phyloP scores from a whole-genome alignment of 1,284 basidiomycete genomes.

The Cutaneotrichosporon curvatum region DNA sequence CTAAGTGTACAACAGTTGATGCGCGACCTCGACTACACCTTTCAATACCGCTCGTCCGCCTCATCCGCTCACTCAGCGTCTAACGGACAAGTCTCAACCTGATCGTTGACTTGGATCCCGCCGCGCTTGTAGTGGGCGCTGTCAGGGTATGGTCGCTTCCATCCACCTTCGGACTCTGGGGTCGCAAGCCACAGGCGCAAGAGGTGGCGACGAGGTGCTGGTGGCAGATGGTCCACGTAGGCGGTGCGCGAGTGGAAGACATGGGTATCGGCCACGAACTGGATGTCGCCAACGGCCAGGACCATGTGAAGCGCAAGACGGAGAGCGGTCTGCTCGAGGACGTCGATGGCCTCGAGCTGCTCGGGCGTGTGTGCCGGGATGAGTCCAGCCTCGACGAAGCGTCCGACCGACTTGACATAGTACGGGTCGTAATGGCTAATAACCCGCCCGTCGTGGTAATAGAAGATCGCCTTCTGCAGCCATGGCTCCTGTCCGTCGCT shows the following conservation, averaged over 20 bases:
- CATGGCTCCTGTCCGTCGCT: constrained; percentile 34
- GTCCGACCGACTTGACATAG: constrained; percentile 30
- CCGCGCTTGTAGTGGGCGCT: constrained; percentile 38
- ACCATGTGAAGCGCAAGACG: constrained; percentile 47
- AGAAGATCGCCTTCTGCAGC: constrained; percentile 28
- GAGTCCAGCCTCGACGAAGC: constrained; percentile 39
- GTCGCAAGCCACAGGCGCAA: constrained; percentile 48
- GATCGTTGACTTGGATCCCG: constrained; percentile 41
- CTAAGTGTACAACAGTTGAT: too few species aligned
- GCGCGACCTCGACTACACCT: too few species aligned
- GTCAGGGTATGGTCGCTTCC: constrained; percentile 45
- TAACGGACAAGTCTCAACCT: constrained; percentile 42
- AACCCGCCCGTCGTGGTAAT: constrained; percentile 20
- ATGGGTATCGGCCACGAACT: constrained; percentile 41
- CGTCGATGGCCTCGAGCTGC: constrained; percentile 46
- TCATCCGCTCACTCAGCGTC: constrained; percentile 43
- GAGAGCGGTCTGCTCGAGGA: constrained; percentile 46
- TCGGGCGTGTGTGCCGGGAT: constrained; percentile 38
- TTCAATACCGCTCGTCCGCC: too few species aligned
- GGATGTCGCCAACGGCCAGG: constrained; percentile 46
- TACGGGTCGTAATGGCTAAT: constrained; percentile 37
- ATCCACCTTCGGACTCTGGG: constrained; percentile 43
- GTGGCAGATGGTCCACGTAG: constrained; percentile 45
- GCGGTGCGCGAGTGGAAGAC: constrained; percentile 47
- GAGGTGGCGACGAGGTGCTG: constrained; percentile 44